These are phyloP conservation scores for Malassezia restricta DNA, from an alignment of 1,284 basidiomycete genomes.

Conservation along the genomic window DNA sequence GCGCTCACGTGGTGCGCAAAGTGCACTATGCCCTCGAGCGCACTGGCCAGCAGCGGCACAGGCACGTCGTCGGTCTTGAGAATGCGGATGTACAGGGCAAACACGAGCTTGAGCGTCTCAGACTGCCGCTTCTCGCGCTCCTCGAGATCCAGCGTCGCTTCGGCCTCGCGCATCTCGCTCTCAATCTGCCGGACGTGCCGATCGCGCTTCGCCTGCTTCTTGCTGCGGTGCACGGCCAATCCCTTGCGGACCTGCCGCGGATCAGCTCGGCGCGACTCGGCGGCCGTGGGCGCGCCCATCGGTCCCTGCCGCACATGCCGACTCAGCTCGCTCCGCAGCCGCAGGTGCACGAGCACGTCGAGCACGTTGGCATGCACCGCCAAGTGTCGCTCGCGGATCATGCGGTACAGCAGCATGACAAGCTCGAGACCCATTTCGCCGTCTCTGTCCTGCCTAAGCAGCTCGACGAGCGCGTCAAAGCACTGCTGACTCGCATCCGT, in stretches of 20 bases:
- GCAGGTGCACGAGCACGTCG: conserved; percentile 69
- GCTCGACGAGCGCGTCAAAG: conserved; percentile 62
- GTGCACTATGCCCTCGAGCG: conserved; percentile 78
- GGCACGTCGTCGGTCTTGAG: conserved; percentile 63
- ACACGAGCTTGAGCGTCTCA: conserved; percentile 92
- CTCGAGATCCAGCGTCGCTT: conserved; percentile 84
- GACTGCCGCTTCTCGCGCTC: conserved; percentile 81
- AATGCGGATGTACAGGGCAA: conserved; percentile 93
- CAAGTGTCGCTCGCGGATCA: conserved; percentile 88
- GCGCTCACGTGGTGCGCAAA: conserved; percentile 95
- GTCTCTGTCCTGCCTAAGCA: conserved; percentile 68
- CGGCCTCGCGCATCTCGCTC: conserved; percentile 53
- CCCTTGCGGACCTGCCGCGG: conserved; percentile 41
- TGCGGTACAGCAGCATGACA: conserved; percentile 80
- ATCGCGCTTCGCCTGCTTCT: conserved; percentile 39
- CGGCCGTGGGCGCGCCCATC: conserved; percentile 51
- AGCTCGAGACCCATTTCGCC: conserved; percentile 73
- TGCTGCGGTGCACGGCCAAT: conserved; percentile 31
- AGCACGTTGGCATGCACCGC: conserved; percentile 80
- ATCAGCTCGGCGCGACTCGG: conserved; percentile 33
- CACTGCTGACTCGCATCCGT: conserved; percentile 65
- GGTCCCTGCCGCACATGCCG: conserved; percentile 6
- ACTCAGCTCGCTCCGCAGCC: conserved; percentile 69
- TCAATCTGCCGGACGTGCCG: conserved; percentile 35
- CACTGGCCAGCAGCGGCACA: conserved; percentile 70